Percentiles rank a stretch among this genome's conserved stretches.
Evolutionary conservation across 176 grass and related monocot genomes (phyloP).

Genomic region (Saccharum spontaneum): DNA sequence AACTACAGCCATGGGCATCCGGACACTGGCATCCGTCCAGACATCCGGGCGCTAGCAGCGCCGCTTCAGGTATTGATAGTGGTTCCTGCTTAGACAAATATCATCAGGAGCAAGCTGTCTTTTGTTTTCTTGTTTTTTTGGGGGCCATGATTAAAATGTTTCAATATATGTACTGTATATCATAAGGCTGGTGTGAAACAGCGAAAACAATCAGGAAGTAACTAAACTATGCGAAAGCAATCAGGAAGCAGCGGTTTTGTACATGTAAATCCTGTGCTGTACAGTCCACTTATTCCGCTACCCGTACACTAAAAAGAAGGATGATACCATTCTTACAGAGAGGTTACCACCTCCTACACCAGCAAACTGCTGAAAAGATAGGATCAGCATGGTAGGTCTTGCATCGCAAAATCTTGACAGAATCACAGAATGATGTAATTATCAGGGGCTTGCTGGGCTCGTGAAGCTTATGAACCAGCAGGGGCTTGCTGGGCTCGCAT

Average conservation of each 20-base stretch:
- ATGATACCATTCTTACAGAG: constrained; percentile 1
- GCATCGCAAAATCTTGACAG: not conserved
- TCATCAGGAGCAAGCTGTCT: not conserved
- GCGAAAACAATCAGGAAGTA: not conserved
- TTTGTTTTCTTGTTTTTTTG: not conserved
- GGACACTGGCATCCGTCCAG: too few relatives aligned
- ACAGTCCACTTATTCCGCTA: not conserved
- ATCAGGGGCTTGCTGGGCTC: constrained; percentile 46
- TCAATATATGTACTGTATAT: not conserved
- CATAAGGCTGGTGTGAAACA: not conserved
- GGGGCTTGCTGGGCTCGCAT: constrained; percentile 53
- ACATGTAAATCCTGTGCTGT: not conserved
- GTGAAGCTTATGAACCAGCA: constrained; percentile 17
- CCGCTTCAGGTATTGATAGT: not conserved
- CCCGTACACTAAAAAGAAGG: not conserved
- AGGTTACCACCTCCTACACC: not conserved
- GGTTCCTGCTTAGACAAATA: not conserved
- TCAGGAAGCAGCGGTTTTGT: not conserved
- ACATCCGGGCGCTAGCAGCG: too few relatives aligned
- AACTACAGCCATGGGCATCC: too few relatives aligned
- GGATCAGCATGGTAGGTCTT: not conserved
- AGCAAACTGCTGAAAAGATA: not conserved
- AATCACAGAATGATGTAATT: not conserved
- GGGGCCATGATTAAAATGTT: not conserved
- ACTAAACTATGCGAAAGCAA: not conserved